phyloP scores from a whole-genome alignment of 371 early-diverging fungal species.

The Massospora cicadina region DNA sequence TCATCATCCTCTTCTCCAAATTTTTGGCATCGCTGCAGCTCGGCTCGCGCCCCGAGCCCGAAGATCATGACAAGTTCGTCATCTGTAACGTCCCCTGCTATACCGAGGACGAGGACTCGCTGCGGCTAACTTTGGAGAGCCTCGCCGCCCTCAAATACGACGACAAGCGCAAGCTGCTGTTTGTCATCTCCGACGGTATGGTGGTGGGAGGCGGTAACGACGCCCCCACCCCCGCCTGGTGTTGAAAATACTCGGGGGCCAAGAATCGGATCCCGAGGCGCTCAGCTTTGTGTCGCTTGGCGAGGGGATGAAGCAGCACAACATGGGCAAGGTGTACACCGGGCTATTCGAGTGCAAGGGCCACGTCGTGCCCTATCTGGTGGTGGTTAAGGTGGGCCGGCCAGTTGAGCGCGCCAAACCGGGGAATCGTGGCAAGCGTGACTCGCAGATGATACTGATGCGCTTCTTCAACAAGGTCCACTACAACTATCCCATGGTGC shows the following conservation, averaged over 20 bases:
- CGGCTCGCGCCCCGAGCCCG: slow-evolving; percentile 50
- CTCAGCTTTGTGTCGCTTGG: slow-evolving; percentile 82
- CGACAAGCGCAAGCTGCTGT: slow-evolving; percentile 86
- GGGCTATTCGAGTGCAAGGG: slow-evolving; percentile 85
- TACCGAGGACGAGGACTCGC: slow-evolving; percentile 90
- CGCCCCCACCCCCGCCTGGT: slow-evolving; percentile 94
- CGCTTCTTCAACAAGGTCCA: slow-evolving; percentile 92
- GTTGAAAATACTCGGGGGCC: slow-evolving; percentile 66
- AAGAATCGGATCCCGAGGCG: slow-evolving; percentile 56
- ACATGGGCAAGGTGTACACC: slow-evolving; percentile 94
- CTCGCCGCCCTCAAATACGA: slow-evolving; percentile 78
- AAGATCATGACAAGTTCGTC: slow-evolving; percentile 79
- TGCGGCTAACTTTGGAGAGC: slow-evolving; percentile 83
- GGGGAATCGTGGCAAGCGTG: slow-evolving; percentile 97
- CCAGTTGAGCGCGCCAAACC: slow-evolving; percentile 53
- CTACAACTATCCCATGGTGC: slow-evolving; percentile 76
- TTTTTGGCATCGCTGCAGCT: slow-evolving; percentile 84
- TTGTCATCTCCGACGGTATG: slow-evolving; percentile 80
- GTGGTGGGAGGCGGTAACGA: slow-evolving; percentile 95
- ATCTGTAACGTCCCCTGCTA: slow-evolving; percentile 88
- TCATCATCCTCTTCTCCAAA: slow-evolving; percentile 77
- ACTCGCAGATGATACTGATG: slow-evolving; percentile 98
- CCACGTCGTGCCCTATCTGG: slow-evolving; percentile 82
- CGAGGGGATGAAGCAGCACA: slow-evolving; percentile 74
- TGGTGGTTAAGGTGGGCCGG: slow-evolving; percentile 87